These are phyloP conservation scores for Cladophialophora chaetospira DNA, from an alignment of 2,329 filamentous ascomycete species.

Conservation along the genomic window DNA sequence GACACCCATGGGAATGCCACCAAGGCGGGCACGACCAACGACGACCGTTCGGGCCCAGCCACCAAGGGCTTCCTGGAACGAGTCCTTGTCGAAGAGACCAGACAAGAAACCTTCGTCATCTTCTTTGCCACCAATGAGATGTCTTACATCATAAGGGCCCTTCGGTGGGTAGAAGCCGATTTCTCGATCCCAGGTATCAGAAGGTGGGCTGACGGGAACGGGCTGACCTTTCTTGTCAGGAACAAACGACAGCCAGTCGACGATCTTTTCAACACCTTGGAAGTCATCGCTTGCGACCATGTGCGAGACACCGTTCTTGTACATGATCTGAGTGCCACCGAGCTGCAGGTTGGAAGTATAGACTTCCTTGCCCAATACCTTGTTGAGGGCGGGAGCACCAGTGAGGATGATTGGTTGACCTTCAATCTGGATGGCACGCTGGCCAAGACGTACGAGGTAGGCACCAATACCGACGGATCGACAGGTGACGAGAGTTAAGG, in stretches of 20 bases:
- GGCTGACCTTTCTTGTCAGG: constrained; percentile 93
- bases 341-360: constrained; percentile 99
- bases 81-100: constrained; percentile 94
- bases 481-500: constrained; percentile 94
- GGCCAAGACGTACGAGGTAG: constrained; percentile 95
- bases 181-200: constrained; percentile 91
- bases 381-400: constrained; percentile 96
- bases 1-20: constrained; percentile 97
- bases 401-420: constrained; percentile 98
- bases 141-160: constrained; percentile 88
- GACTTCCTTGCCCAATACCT: constrained; percentile 93
- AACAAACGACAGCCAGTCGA: constrained; percentile 96
- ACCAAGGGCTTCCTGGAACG: constrained; percentile 93
- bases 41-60: constrained; percentile 98
- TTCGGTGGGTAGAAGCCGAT: constrained; percentile 78
- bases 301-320: constrained; percentile 98
- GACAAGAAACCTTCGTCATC: constrained; percentile 82
- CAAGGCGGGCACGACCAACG: constrained; percentile 91
- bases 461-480: constrained; percentile 99
- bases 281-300: constrained; percentile 98
- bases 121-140: constrained; percentile 86
- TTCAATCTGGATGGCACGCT: constrained; percentile 98
- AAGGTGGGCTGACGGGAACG: constrained; percentile 84
- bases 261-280: constrained; percentile 94
- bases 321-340: constrained; percentile 99